Base-by-base conservation (phyloP, 1,139 yeast species). In the Saccharomycopsis phalli region DNA sequence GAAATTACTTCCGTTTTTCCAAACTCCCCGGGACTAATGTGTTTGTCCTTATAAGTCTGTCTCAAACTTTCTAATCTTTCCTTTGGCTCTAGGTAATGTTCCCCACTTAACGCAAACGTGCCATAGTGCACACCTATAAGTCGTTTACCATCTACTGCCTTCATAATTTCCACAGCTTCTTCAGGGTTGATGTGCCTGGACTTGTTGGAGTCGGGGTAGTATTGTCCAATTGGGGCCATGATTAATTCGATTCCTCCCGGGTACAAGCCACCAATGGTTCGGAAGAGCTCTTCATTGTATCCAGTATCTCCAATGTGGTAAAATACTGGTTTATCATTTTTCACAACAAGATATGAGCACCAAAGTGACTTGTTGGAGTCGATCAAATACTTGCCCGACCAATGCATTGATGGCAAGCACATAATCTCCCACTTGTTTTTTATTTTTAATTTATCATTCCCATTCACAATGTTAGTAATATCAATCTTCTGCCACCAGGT, bases 281-380 rank as follows among this genome's bases (percentile, higher is more conserved):
- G 63, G 59, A 82, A 88, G 39, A 88, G 59, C 35, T 77, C 94
- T 33, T 69, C 56, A 34, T 81, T 78, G 57, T 84, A 88, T 1
- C 97, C 97, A 0, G 96, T 86, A 54, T 88, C 97, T 7, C 97
- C 97, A 3, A 93, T 94, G 58, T 88, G 97, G 63, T 78, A 88
- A 34, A 87, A 63, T 1, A 86, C 56, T 0, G 95, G 82, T 51
- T 73, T 66, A 0, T 77, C 80, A 50, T 82, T 71, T 44, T 75
- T 71, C 40, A 75, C 64, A 8, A 88, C 57, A 47, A 88, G 56
- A 53, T 79, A 88, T 0, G 95, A 84, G 50, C 94, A 82, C 97
- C 97, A 88, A 37, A 88, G 61, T 0, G 94, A 74, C 26, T 66
- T 63, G 58, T 88, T 88, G 1, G 94, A 73, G 56, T 88, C 97